A percentile compares a stretch with the other conserved stretches of the same genome.
These are phyloP conservation scores for Fragaria iinumae DNA, from an alignment of 306 rosid genomes.

Conservation along the genomic window DNA sequence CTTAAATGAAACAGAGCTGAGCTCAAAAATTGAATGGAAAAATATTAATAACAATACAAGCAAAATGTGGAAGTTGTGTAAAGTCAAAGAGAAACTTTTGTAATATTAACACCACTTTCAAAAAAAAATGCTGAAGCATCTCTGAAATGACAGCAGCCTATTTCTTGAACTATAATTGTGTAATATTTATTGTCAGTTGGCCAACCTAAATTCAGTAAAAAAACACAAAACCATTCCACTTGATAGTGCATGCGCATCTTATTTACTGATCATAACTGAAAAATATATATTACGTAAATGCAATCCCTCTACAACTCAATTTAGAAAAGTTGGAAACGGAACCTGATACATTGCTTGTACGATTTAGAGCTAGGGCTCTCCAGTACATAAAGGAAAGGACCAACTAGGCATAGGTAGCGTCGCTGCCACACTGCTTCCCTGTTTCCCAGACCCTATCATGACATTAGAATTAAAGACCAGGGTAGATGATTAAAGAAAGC, in stretches of 20 bases:
- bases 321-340: constrained; percentile 26
- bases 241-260: not conserved
- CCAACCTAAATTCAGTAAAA: not conserved
- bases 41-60: not conserved
- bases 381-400: constrained; percentile 85
- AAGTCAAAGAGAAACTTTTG: not conserved
- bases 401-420: constrained; percentile 80
- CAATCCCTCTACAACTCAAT: constrained; percentile 5
- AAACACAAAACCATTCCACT: not conserved
- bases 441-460: constrained; percentile 81
- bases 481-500: not conserved
- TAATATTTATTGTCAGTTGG: not conserved
- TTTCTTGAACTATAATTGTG: constrained; percentile 1
- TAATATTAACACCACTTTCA: too few species aligned
- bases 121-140: not conserved
- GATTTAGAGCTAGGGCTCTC: constrained; percentile 83
- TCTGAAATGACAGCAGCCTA: not conserved
- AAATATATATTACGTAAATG: constrained; percentile 1
- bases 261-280: not conserved
- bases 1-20: not conserved
- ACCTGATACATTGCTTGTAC: constrained; percentile 87
- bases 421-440: constrained; percentile 96
- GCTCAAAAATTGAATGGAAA: not conserved
- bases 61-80: not conserved
- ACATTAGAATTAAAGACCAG: constrained; percentile 24